Percentiles rank a stretch among this genome's conserved stretches.
Evolutionary conservation across 2,329 filamentous ascomycete species (phyloP).

Genomic region (Ceratocystis smalleyi): DNA sequence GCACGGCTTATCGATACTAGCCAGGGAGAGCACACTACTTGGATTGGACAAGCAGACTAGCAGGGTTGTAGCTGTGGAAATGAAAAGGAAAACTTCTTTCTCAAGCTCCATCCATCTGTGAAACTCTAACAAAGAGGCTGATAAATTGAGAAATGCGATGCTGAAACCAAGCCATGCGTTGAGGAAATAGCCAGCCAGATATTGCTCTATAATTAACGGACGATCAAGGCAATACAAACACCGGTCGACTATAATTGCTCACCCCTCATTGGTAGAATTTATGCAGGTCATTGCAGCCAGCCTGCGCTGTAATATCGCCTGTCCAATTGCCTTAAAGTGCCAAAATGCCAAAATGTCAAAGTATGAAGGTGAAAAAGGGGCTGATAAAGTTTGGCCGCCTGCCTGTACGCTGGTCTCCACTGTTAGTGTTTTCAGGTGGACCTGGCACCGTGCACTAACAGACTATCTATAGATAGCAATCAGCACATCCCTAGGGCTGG

Average conservation of each 20-base stretch:
- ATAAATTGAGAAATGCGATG: too few relatives aligned
- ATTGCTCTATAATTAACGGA: too few relatives aligned
- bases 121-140: too few relatives aligned
- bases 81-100: not conserved
- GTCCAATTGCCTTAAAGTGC: not conserved
- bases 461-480: not conserved
- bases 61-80: not conserved
- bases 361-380: not conserved
- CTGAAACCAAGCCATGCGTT: too few relatives aligned
- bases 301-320: not conserved
- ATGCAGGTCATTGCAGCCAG: not conserved
- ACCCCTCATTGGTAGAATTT: not conserved
- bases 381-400: not conserved
- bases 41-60: not conserved
- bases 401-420: not conserved
- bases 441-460: not conserved
- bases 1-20: not conserved
- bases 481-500: not conserved
- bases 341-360: not conserved
- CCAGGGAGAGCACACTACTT: not conserved
- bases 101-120: too few relatives aligned
- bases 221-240: too few relatives aligned
- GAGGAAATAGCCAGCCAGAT: too few relatives aligned
- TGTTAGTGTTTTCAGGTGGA: not conserved
- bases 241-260: not conserved